These are phyloP conservation scores for Shiraia bambusicola DNA, from an alignment of 2,329 filamentous ascomycete genomes.

Conservation along the genomic window DNA sequence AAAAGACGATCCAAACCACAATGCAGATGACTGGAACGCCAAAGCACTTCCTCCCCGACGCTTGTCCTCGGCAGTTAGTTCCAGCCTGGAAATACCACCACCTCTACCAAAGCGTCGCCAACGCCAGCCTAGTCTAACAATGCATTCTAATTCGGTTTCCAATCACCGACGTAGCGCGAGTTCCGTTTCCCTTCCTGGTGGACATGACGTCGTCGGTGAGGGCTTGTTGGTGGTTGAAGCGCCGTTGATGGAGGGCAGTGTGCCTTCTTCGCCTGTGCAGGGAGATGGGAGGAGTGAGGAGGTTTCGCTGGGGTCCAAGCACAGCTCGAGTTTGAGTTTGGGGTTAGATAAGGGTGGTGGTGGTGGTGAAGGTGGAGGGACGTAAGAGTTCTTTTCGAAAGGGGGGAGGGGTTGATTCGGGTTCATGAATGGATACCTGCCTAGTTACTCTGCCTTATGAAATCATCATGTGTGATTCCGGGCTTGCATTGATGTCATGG, in stretches of 20 bases:
- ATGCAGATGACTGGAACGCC: neutral
- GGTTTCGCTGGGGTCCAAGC: neutral
- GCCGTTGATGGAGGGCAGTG: conserved; percentile 25
- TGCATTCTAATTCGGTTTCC: conserved; percentile 1
- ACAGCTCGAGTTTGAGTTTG: neutral
- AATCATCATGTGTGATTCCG: neutral
- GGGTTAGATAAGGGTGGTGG: neutral
- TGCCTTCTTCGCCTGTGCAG: conserved; percentile 22
- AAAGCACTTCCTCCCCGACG: conserved; percentile 4
- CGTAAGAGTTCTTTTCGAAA: too few species aligned
- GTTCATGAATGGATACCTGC: too few species aligned
- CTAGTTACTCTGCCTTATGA: too few species aligned
- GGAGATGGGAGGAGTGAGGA: conserved; percentile 1
- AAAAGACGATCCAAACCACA: neutral
- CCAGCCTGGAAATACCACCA: conserved; percentile 34
- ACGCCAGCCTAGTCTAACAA: conserved; percentile 34
- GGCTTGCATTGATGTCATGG: too few species aligned
- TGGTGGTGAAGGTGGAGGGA: neutral
- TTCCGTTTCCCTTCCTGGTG: neutral
- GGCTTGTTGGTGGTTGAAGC: conserved; percentile 37
- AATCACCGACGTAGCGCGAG: conserved; percentile 5
- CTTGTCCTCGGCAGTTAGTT: conserved; percentile 15
- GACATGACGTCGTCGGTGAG: conserved; percentile 12
- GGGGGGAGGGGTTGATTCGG: too few species aligned
- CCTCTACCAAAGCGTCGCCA: conserved; percentile 53